Percentiles rank a stretch among this genome's conserved stretches.
Conservation (phyloP, 129 eudicot genomes). For the Daucus carota region DH1_v3.0 NC_030389.2:10921001-10921500, state of each 20-base stretch:
- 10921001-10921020: neutral
- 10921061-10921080: neutral
- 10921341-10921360: no score
- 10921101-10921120: neutral
- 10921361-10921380: no score
- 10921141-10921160: neutral
- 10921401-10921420: no score
- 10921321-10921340: no score
- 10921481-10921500: no score
- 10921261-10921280: neutral
- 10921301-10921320: neutral
- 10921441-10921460: no score
- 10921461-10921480: no score
- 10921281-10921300: slow-evolving; percentile 21
- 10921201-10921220: slow-evolving; percentile 15
- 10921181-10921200: neutral
- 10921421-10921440: no score
- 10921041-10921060: neutral
- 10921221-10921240: slow-evolving; percentile 8
- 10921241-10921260: neutral
- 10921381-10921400: no score
- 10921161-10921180: neutral
- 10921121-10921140: neutral
- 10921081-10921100: neutral
- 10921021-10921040: neutral